phyloP scores from a whole-genome alignment of 1,284 basidiomycete species.

The Waitea zeae region DNA sequence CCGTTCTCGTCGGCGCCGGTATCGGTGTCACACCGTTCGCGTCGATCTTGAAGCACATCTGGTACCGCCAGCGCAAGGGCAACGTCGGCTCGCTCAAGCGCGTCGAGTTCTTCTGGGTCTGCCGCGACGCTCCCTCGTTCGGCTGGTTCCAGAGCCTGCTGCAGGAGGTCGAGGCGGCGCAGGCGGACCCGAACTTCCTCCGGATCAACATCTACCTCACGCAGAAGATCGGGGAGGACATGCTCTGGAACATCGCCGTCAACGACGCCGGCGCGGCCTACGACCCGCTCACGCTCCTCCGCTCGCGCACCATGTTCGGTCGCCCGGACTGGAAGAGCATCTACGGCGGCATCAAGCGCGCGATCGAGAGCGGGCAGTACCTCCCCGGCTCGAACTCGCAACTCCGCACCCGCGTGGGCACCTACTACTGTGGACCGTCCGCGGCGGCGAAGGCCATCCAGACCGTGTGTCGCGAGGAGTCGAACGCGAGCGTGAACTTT shows the following conservation, averaged over 20 bases:
- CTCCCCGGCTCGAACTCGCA: constrained; percentile 61
- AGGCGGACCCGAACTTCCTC: constrained; percentile 76
- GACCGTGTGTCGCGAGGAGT: constrained; percentile 40
- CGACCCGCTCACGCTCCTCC: constrained; percentile 73
- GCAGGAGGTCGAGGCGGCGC: constrained; percentile 71
- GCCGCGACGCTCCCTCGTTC: constrained; percentile 76
- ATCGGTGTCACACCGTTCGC: constrained; percentile 87
- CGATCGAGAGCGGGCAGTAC: constrained; percentile 66
- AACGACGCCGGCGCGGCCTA: constrained; percentile 70
- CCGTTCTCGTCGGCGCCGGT: constrained; percentile 75
- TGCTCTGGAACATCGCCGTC: constrained; percentile 80
- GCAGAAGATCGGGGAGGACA: constrained; percentile 69
- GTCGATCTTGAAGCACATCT: constrained; percentile 83
- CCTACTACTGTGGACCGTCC: constrained; percentile 74
- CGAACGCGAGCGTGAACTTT: constrained; percentile 43
- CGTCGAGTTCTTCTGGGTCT: constrained; percentile 88
- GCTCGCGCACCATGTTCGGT: constrained; percentile 75
- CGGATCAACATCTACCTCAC: constrained; percentile 84
- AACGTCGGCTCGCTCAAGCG: constrained; percentile 61
- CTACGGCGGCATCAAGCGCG: constrained; percentile 50
- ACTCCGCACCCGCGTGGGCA: constrained; percentile 70
- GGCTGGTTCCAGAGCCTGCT: constrained; percentile 85
- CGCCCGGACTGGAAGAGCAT: constrained; percentile 76
- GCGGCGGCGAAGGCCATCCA: constrained; percentile 59
- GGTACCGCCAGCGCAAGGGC: constrained; percentile 73